Evolutionary conservation across 2,329 filamentous ascomycete genomes (phyloP), one percentile per base, ranked within the genome.

Genomic region (Sporothrix schenckii): DNA sequence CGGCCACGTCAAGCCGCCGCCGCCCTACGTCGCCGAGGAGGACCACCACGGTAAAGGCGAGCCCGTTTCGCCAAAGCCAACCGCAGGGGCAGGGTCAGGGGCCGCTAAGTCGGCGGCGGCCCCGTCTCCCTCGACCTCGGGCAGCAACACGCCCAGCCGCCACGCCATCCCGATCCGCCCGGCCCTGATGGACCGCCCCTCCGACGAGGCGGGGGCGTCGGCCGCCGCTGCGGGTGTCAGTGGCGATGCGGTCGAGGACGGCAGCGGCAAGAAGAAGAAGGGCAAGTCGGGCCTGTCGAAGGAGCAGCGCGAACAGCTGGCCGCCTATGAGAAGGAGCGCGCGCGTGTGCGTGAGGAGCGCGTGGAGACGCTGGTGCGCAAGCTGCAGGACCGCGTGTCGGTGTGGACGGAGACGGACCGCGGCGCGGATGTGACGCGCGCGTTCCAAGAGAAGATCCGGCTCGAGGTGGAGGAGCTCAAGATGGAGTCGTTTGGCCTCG

Each of bases 331-430:
- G 78, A 86, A 88, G 74, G 94, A 99, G 83, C 90, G 95, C 27
- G 89, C 90, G 72, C 88, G 86, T 75, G 89, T 96, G 73, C 91
- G 95, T 56, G 89, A 97, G 78, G 78, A 99, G 80, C 92, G 95
- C 72, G 92, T 99, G 34, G 89, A 93, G 72, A 95, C 88, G 7
- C 86, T 99, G 19, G 85, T 89, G 14, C 89, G 89, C 79, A 98
- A 98, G 82, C 87, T 99, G 30, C 83, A 95, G 72, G 93, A 97
- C 79, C 91, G 94, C 71, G 88, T 98, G 77, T 94, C 91, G 74
- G 89, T 98, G 54, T 98, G 94, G 94, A 97, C 95, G 6, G 95
- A 99, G 84, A 97, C 94, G 3, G 95, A 98, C 82, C 97, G 95
- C 83, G 88, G 91, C 60, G 73, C 81, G 16, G 93, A 97, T 75